phyloP scores from a whole-genome alignment of 2,329 filamentous ascomycete genomes.

The Trichoderma afroharzianum region DNA sequence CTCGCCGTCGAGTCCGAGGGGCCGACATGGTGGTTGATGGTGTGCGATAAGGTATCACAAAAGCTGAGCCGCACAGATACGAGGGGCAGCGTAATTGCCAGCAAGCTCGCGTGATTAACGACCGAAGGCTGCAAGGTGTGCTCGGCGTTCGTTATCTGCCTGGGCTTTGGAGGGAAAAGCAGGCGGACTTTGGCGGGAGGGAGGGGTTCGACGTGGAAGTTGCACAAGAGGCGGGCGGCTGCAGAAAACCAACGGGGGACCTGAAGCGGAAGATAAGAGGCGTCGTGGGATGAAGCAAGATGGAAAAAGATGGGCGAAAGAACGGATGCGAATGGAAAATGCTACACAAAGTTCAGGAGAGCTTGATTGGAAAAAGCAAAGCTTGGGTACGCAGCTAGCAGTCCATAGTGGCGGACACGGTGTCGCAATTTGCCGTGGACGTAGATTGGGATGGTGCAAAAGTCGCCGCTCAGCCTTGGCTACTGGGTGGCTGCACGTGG shows the following conservation, averaged over 20 bases:
- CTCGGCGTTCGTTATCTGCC: not conserved
- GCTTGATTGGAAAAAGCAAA: not conserved
- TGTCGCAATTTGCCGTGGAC: constrained; percentile 11
- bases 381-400: not conserved
- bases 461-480: not conserved
- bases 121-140: not conserved
- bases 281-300: not conserved
- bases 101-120: constrained; percentile 12
- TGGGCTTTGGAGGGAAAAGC: not conserved
- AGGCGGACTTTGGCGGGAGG: not conserved
- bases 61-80: constrained; percentile 9
- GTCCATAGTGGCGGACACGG: constrained; percentile 14
- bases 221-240: not conserved
- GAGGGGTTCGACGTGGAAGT: not conserved
- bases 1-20: constrained; percentile 38
- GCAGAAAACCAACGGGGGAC: not conserved
- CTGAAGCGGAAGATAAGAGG: not conserved
- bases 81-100: not conserved
- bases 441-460: not conserved
- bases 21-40: constrained; percentile 33
- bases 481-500: not conserved
- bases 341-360: constrained; percentile 17
- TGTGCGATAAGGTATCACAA: not conserved
- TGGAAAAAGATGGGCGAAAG: constrained; percentile 22
- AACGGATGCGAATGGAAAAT: constrained; percentile 26